These are phyloP conservation scores for Dacryopinax spathularia DNA, from an alignment of 768 basidiomycete species.

Conservation along the genomic window DNA sequence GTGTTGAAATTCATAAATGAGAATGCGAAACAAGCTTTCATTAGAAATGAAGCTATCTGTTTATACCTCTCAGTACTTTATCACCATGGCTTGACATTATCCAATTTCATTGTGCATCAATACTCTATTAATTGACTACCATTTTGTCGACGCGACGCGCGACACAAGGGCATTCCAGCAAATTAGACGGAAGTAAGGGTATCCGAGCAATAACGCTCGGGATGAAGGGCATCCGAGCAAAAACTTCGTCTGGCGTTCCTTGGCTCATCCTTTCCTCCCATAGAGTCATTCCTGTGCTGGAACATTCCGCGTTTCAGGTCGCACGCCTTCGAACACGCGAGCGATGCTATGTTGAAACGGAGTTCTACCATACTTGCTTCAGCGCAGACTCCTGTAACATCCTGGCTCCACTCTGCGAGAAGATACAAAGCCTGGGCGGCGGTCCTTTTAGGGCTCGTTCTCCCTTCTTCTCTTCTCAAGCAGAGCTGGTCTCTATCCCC, in stretches of 20 bases:
- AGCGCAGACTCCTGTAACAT: background rate
- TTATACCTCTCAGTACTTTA: too few species aligned
- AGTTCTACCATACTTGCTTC: background rate
- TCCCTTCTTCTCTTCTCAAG: background rate
- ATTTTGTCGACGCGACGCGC: too few species aligned
- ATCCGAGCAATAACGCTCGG: too few species aligned
- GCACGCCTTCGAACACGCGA: background rate
- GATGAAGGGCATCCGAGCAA: too few species aligned
- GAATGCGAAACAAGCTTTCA: too few species aligned
- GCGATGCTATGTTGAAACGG: background rate
- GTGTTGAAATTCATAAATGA: too few species aligned
- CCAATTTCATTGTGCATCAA: too few species aligned
- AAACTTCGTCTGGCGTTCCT: background rate
- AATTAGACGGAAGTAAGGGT: too few species aligned
- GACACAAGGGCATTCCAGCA: too few species aligned
- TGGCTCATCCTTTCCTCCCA: background rate
- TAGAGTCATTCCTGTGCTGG: background rate
- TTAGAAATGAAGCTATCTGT: too few species aligned
- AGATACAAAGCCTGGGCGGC: background rate
- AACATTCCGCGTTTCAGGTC: background rate
- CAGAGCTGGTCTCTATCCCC: constrained; percentile 2
- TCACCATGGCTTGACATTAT: too few species aligned
- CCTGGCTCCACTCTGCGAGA: background rate
- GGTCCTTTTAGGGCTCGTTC: background rate
- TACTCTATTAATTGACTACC: too few species aligned